Base-by-base conservation (phyloP, 2,329 filamentous ascomycete genomes). In the Golovinomyces cichoracearum region DNA sequence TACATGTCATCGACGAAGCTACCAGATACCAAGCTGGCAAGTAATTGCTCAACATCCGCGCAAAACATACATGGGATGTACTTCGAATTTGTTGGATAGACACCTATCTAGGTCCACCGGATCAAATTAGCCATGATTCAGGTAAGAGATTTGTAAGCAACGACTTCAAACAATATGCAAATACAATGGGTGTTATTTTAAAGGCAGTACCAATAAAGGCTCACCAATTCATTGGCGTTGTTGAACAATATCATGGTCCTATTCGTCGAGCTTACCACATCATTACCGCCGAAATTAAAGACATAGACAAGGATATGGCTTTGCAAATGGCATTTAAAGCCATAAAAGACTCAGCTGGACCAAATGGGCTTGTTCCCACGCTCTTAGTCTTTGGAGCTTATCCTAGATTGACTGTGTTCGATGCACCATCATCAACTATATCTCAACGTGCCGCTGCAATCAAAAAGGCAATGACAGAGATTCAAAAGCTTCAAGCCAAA, bases 301-400 rank as follows among this genome's bases (percentile, higher is more conserved):
- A 31, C 6, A 31, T 53, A 15, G 27, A 44, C 1, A 50, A 47
- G 38, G 31, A 49, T 13, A 29, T 48, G 12, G 40, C 41, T 5
- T 26, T 52, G n/a, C 27, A 53, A 40, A 53, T 53, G 27, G 29
- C 48, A 1, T 45, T 53, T 25, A 53, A 53, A 40, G 52, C 47
- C 12, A 21, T 53, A 13, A 53, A 53, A 27, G 31, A 53, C 47
- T 46, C 35, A 6, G 47, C 25, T 10, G 44, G 47, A 4, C 50
- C 29, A 15, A 31, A 50, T 25, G 29, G 50, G 5, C n/a, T 51
- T n/a, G 46, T 51, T 5, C 48, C 37, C 42, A 53, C 41, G 0
- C 27, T 52, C 6, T 27, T 53, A 22, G 48, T 51, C n/a, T 53
- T 49, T 44, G 29, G 48, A 1, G 47, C 45, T 1, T 53, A 52